These are phyloP conservation scores for Dacryopinax primogenitus DNA, from an alignment of 768 basidiomycete species.

Conservation along the genomic window DNA sequence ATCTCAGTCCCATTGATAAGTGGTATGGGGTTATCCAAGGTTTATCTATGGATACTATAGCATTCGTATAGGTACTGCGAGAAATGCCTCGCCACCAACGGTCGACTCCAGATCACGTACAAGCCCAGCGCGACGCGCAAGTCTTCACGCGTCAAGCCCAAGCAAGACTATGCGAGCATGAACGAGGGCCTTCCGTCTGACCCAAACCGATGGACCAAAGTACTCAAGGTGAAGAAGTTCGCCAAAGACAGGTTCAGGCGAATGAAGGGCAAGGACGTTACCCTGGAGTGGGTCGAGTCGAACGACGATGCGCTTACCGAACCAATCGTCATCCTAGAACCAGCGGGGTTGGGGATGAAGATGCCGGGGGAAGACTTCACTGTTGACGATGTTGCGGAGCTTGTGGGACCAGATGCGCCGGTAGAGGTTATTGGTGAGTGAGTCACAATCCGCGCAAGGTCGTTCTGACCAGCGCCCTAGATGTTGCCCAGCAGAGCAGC, in stretches of 20 bases:
- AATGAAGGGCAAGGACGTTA: conserved; percentile 55
- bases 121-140: conserved; percentile 64
- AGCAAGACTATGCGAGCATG: conserved; percentile 68
- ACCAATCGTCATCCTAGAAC: conserved; percentile 65
- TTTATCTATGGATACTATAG: neutral
- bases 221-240: conserved; percentile 56
- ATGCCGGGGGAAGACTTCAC: conserved; percentile 62
- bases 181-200: conserved; percentile 49
- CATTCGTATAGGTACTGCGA: conserved; percentile 50
- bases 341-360: conserved; percentile 78
- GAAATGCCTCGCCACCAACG: conserved; percentile 46
- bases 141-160: conserved; percentile 47
- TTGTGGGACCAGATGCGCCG: conserved; percentile 62
- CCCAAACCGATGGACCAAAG: conserved; percentile 50
- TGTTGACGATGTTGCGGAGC: conserved; percentile 65
- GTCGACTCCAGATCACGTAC: conserved; percentile 52
- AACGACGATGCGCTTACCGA: conserved; percentile 66
- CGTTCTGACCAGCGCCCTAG: conserved; percentile 25
- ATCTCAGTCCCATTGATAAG: conserved; percentile 59
- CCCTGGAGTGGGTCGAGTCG: conserved; percentile 57
- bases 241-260: conserved; percentile 50
- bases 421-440: conserved; percentile 80
- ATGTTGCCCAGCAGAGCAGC: conserved; percentile 79
- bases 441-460: conserved; percentile 19
- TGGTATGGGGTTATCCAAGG: conserved; percentile 38